A percentile compares a stretch with the other conserved stretches of the same genome.
Evolutionary conservation across 2,329 filamentous ascomycete species (phyloP).

Genomic region (Botrytis hyacinthi): DNA sequence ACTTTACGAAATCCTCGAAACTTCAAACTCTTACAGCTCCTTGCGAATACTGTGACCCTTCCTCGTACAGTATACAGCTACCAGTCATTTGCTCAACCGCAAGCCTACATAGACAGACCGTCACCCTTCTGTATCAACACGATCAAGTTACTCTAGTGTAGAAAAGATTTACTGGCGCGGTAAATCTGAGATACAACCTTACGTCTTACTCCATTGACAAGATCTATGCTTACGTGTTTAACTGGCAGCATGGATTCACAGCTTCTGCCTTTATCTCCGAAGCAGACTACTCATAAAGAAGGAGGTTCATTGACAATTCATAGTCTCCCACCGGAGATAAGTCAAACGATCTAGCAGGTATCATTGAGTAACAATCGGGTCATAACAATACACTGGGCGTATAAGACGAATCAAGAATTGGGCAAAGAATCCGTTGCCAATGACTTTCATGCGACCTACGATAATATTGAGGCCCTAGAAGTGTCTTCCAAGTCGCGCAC

Average conservation of each 20-base stretch:
- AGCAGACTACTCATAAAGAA: not conserved
- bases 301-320: not conserved
- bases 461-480: not conserved
- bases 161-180: not conserved
- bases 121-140: not conserved
- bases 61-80: too few relatives aligned
- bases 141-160: not conserved
- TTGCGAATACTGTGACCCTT: not conserved
- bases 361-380: not conserved
- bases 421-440: not conserved
- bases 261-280: not conserved
- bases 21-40: not conserved
- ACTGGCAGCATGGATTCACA: not conserved
- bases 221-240: not conserved
- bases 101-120: too few relatives aligned
- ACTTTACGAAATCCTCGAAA: not conserved
- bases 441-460: not conserved
- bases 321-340: not conserved
- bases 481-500: not conserved
- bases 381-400: not conserved
- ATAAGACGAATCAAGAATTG: not conserved
- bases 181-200: not conserved
- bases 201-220: not conserved
- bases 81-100: not conserved
- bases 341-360: not conserved